Base-by-base conservation (phyloP, 768 basidiomycete species). In the Pleurotus cornucopiae region DNA sequence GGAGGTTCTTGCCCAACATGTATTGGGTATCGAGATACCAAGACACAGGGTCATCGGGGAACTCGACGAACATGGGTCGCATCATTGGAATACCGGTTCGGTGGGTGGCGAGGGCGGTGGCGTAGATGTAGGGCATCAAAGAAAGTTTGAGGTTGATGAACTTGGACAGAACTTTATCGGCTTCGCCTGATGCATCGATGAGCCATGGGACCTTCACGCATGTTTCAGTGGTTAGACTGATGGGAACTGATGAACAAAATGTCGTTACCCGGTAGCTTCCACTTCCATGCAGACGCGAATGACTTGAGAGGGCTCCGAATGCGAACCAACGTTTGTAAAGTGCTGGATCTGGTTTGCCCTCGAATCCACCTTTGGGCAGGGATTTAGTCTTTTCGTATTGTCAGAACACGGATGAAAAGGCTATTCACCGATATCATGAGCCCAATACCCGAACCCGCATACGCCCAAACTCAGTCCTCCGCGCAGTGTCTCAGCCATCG, bases 401-500 rank as follows among this genome's bases (percentile, higher is more conserved):
- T 34, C 30, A 34, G 9, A 34, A 34, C 3, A 34, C 30, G 3
- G 9, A 34, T 34, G 30, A 34, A 34, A 9, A 11, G 67, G 65
- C 53, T 66, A 71, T 21, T 70, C 67, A 57, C 76, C 78, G 47
- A 80, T 77, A 59, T 80, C 78, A 57, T 77, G 75, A 14, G 73
- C 72, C 71, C 73, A 74, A 62, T 70, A 78, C 2, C 72, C 73
- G 60, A 76, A 80, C 0, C 78, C 78, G 48, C 73, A 74, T 16
- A 71, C 60, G 1, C 73, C 72, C 46, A 80, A 63, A 47, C 71
- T 72, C 40, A 80, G 58, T 5, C 70, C 69, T 23, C 78, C 78
- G n/a, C 77, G 66, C 39, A 79, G 62, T 9, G 74, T 73, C 65
- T 80, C 78, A 0, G 74, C 75, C 78, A 80, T 80, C 6, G 76